Evolutionary conservation across 441 rosid genomes (phyloP), one percentile per base, ranked within the genome.

Genomic region (Pelargonium cotyledonis): DNA sequence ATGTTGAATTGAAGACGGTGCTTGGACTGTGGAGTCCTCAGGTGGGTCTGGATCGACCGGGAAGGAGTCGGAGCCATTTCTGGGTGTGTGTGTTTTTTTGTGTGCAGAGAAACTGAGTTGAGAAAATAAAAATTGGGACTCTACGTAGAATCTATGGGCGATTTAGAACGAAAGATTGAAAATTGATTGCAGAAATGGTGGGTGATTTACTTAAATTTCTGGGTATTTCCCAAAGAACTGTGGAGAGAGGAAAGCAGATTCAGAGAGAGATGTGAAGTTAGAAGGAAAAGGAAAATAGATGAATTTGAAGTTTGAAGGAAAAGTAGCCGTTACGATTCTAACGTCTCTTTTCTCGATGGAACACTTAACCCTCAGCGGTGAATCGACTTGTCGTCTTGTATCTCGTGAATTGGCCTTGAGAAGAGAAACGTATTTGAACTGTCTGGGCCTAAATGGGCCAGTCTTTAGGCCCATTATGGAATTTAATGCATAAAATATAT

Each of bases 41-140:
- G 11, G 26, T 58, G 63, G 4, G 57, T 68, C 38, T 81, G 93
- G 67, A 77, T 82, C 10, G 76, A 68, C 73, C 84, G 84, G 0
- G 86, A 12, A 4, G 92, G 81, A 1, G 95, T 89, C 16, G 90
- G 93, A 3, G 90, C 96, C 97, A 91, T 91, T 75, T 49, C 60
- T 12, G 2, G 57, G 16, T 51, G 0, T 46, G 53, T 9, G 12
- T 11, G n/a, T 46, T 11, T 46, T 46, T n/a, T n/a, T n/a, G n/a
- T n/a, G n/a, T 66, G 2, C 38, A 29, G 10, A 3, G 3, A 29
- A 68, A 16, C 11, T 10, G 53, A 46, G 53, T 9, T 11, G 53
- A 8, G n/a, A 14, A 46, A 2, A 46, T 3, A 31, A 31, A 31
- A 31, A 31, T 31, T 31, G 53, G 53, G n/a, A 46, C 53, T 46